A percentile compares a stretch with the other conserved stretches of the same genome.
phyloP scores from a whole-genome alignment of 495 filamentous ascomycete species.

The Ascobolus immersus region DNA sequence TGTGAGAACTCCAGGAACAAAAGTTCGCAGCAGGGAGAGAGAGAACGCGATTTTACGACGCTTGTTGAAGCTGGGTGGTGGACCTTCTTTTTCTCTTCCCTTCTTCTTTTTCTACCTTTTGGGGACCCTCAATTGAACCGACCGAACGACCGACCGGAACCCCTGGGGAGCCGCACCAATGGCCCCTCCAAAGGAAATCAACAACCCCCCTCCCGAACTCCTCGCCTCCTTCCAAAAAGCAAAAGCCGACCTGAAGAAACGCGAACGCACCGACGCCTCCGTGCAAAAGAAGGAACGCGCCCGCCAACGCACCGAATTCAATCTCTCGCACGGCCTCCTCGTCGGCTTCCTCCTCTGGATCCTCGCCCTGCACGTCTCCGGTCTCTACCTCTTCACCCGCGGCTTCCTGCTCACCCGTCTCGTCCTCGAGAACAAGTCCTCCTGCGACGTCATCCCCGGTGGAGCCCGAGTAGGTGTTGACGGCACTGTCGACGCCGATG shows the following conservation, averaged over 20 bases:
- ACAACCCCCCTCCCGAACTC: background rate
- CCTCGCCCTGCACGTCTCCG: constrained; percentile 43
- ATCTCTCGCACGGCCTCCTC: constrained; percentile 26
- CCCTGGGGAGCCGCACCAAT: background rate
- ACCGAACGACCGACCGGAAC: too few relatives aligned
- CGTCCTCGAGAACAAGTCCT: constrained; percentile 70
- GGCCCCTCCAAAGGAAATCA: background rate
- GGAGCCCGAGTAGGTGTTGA: constrained; percentile 18
- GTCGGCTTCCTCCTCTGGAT: constrained; percentile 26
- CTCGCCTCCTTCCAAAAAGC: background rate
- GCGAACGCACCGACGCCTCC: too few relatives aligned
- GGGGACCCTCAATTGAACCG: too few relatives aligned
- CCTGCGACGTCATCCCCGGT: constrained; percentile 33
- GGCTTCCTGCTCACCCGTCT: constrained; percentile 90
- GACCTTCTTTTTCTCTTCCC: too few relatives aligned
- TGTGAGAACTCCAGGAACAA: too few relatives aligned
- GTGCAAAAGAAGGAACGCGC: constrained; percentile 5
- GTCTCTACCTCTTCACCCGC: constrained; percentile 77
- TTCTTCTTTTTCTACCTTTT: too few relatives aligned
- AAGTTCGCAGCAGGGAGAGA: too few relatives aligned
- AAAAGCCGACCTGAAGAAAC: background rate
- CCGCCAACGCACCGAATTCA: constrained; percentile 25
- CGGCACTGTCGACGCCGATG: constrained; percentile 29
- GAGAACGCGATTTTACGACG: too few relatives aligned
- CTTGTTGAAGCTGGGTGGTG: too few relatives aligned